A percentile compares a stretch with the other conserved stretches of the same genome.
Evolutionary conservation across 805 yeast species (phyloP).

Genomic region (Yarrowia sp.): DNA sequence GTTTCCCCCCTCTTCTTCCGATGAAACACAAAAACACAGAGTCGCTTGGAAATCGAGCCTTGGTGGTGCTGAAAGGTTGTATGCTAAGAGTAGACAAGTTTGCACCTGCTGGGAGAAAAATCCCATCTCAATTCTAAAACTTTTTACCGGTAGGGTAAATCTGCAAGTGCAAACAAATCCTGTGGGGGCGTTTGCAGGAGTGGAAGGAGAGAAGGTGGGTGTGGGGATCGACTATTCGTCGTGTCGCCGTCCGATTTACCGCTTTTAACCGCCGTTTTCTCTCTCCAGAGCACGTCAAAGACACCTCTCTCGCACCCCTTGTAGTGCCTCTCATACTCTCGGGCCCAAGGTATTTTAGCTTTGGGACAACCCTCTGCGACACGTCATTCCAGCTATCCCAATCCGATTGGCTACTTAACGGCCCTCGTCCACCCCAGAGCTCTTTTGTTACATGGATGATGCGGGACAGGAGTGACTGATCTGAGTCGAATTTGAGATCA

Average conservation of each 20-base stretch:
- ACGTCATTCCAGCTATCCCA: constrained; percentile 26
- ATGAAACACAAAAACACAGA: constrained; percentile 37
- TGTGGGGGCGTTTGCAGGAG: constrained; percentile 7
- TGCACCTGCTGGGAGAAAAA: constrained; percentile 21
- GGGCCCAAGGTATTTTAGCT: constrained; percentile 21
- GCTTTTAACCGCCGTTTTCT: no score
- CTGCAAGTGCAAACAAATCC: constrained; percentile 26
- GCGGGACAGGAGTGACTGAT: no score
- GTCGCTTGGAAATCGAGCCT: constrained; percentile 13
- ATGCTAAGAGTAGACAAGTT: constrained; percentile 31
- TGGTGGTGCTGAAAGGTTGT: constrained; percentile 25
- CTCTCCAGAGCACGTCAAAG: no score
- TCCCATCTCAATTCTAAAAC: constrained; percentile 23
- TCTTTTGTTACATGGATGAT: background rate
- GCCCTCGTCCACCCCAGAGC: background rate
- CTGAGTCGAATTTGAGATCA: no score
- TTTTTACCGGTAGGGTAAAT: constrained; percentile 38
- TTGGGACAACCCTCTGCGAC: constrained; percentile 29
- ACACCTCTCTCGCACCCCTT: background rate
- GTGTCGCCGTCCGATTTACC: no score
- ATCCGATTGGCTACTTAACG: constrained; percentile 26
- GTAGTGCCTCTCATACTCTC: background rate
- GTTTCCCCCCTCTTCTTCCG: constrained; percentile 39
- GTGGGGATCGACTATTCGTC: no score
- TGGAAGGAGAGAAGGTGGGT: no score